Evolutionary conservation across 345 rosid genomes (phyloP), one percentile per base, ranked within the genome.

Genomic region (Gossypioides kirkii): DNA sequence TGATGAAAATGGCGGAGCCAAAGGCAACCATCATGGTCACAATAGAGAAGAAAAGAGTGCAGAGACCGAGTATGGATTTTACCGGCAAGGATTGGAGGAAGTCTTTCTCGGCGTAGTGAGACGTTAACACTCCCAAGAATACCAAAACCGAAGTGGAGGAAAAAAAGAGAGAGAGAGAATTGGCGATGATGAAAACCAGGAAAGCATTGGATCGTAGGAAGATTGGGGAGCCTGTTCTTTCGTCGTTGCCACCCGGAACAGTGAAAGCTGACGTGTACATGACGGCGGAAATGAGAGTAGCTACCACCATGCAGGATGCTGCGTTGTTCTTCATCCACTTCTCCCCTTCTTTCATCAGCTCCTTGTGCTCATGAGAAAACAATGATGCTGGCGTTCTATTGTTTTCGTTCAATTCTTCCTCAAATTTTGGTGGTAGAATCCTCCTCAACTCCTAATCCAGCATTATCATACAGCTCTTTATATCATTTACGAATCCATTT

Each of bases 261-360:
- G 81, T 84, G 70, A 86, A 84, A 53, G 79, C 78, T 0, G 86
- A 79, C 4, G 84, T 82, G 43, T 83, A 86, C 69, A 82, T 81
- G 36, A 86, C 83, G 3, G 86, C 83, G 28, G 86, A 80, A 20
- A 84, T 81, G 38, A 86, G 82, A 0, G 85, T 78, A 0, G 86
- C 87, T 0, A 82, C 86, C 0, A 86, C 71, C 77, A 81, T 81
- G 54, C 85, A 81, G 0, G 90, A 80, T 12, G 82, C 70, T 5
- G 88, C 83, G 0, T 84, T 79, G 74, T 49, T 71, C 52, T 82
- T 82, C 87, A 86, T 84, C 90, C 86, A 84, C 10, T 78, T 61
- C 72, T 83, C 84, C 6, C 61, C 84, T 58, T 83, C 79, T 67
- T 58, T 80, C 0, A 71, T 11, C 23, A 83, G 54, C 2, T 53